These are phyloP conservation scores for Amaranthus hypochondriacus DNA, from an alignment of 148 eudicot species.

Conservation along the genomic window DNA sequence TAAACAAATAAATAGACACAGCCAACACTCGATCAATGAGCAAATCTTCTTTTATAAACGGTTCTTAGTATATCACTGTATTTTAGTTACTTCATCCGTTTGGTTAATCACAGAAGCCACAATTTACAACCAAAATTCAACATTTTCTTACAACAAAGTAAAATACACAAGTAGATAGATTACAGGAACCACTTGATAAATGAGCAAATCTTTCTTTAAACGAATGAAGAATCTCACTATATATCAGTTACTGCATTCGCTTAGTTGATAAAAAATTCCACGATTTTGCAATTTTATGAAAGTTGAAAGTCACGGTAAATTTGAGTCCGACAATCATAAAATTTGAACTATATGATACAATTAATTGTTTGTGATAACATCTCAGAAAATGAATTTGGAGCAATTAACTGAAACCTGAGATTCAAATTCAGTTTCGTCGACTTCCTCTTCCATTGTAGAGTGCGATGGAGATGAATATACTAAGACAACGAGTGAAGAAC, in stretches of 20 bases:
- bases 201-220: not conserved
- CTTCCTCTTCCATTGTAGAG: conserved; percentile 47
- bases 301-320: not conserved
- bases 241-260: not conserved
- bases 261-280: not conserved
- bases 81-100: too few relatives aligned
- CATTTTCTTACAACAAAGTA: too few relatives aligned
- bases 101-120: too few relatives aligned
- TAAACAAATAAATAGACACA: too few relatives aligned
- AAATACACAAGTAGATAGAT: too few relatives aligned
- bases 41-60: too few relatives aligned
- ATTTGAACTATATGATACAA: not conserved
- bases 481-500: not conserved
- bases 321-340: not conserved
- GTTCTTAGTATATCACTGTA: too few relatives aligned
- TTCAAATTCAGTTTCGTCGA: conserved; percentile 69
- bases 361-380: not conserved
- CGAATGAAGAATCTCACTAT: not conserved
- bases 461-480: not conserved
- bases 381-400: conserved; percentile 4
- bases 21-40: too few relatives aligned
- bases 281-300: not conserved
- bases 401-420: conserved; percentile 48
- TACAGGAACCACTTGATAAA: not conserved
- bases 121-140: too few relatives aligned